Conservation (phyloP, 2,329 filamentous ascomycete genomes). For the Apiospora pterosperma region DNA sequence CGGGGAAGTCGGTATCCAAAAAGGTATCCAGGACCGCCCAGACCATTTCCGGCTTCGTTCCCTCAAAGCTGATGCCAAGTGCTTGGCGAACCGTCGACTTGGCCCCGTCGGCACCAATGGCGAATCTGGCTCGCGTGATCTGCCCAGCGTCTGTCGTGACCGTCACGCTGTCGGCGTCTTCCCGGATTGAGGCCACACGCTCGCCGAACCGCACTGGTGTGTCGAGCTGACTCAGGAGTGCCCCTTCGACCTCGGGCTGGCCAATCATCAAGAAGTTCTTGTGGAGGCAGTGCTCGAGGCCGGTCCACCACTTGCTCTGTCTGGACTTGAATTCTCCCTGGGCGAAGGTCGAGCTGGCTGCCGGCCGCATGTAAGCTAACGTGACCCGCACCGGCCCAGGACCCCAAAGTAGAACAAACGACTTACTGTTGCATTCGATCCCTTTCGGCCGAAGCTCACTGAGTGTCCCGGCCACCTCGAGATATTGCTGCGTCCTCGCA, state of each 20-base stretch:
- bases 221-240: conserved; percentile 32
- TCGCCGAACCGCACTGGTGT: conserved; percentile 34
- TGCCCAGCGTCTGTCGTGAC: conserved; percentile 28
- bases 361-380: not conserved
- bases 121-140: conserved; percentile 35
- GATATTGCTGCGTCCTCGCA: conserved; percentile 44
- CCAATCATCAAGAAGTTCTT: conserved; percentile 50
- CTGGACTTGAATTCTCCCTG: conserved; percentile 44
- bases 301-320: conserved; percentile 45
- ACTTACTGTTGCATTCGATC: conserved; percentile 47
- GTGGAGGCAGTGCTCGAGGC: conserved; percentile 40
- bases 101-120: conserved; percentile 51
- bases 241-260: conserved; percentile 41
- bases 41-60: conserved; percentile 46
- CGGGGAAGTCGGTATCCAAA: conserved; percentile 45
- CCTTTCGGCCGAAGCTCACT: conserved; percentile 38
- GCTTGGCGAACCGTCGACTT: conserved; percentile 42
- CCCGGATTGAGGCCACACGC: conserved; percentile 26
- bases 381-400: not conserved
- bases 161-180: conserved; percentile 18
- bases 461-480: conserved; percentile 41
- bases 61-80: conserved; percentile 37
- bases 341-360: conserved; percentile 45
- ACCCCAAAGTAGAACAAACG: too few relatives aligned
- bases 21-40: conserved; percentile 47